Conservation (phyloP, 495 filamentous ascomycete genomes). For the Neurospora intermedia region DNA sequence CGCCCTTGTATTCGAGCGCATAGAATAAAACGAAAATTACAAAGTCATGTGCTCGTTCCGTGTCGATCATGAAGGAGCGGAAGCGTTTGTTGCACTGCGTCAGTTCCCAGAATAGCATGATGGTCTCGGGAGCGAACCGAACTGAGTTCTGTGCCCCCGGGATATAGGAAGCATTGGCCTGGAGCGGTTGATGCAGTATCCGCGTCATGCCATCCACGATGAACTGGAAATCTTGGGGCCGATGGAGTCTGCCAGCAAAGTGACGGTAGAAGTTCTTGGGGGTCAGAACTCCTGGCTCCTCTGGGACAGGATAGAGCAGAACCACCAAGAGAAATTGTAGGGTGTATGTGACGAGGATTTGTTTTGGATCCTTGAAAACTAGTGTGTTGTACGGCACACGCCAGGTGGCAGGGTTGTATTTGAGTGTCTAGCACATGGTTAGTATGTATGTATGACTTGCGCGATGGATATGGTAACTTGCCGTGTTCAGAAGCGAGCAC, state of each 20-base stretch:
- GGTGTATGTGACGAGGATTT: slow-evolving; percentile 83
- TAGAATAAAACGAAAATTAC: slow-evolving; percentile 86
- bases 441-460: slow-evolving; percentile 3
- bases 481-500: slow-evolving; percentile 94
- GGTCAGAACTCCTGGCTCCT: slow-evolving; percentile 46
- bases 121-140: slow-evolving; percentile 90
- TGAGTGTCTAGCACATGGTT: slow-evolving; percentile 56
- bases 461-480: slow-evolving; percentile 30
- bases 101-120: slow-evolving; percentile 96
- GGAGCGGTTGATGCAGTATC: slow-evolving; percentile 84
- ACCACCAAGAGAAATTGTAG: slow-evolving; percentile 84
- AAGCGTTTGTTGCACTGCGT: slow-evolving; percentile 98
- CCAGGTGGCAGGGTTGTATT: slow-evolving; percentile 95
- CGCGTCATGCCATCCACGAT: slow-evolving; percentile 92
- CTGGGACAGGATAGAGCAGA: slow-evolving; percentile 83
- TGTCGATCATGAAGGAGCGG: slow-evolving; percentile 93
- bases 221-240: slow-evolving; percentile 96
- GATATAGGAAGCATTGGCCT: slow-evolving; percentile 77
- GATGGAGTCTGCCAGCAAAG: slow-evolving; percentile 82
- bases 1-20: slow-evolving; percentile 74
- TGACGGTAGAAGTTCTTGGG: slow-evolving; percentile 87
- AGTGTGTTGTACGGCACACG: slow-evolving; percentile 90
- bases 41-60: slow-evolving; percentile 87
- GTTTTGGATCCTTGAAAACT: slow-evolving; percentile 87
- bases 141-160: slow-evolving; percentile 73